phyloP scores from a whole-genome alignment of 352 stramenopile species.

The Phytopythium vexans region DNA sequence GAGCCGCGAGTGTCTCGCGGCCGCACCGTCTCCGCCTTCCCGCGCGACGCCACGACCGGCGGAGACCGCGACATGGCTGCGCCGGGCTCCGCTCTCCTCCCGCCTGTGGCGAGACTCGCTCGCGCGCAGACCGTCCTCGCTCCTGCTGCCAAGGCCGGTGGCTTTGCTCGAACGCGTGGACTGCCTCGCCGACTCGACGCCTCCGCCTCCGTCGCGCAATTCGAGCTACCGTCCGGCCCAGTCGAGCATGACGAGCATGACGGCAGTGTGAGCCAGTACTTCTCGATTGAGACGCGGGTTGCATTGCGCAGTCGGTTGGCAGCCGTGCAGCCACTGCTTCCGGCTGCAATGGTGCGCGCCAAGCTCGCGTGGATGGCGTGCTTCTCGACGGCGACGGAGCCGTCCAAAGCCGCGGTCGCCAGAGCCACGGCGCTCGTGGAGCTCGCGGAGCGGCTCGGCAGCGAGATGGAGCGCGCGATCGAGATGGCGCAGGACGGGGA shows the following conservation, averaged over 20 bases:
- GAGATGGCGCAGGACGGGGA: neutral
- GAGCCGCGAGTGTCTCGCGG: too few species aligned
- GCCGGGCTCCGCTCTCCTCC: too few species aligned
- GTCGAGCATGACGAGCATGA: constrained; percentile 1
- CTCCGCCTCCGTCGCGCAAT: neutral
- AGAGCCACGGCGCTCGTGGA: constrained; percentile 16
- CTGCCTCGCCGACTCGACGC: too few species aligned
- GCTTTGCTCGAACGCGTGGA: too few species aligned
- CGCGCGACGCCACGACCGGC: too few species aligned
- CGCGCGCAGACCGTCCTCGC: too few species aligned
- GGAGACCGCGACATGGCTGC: too few species aligned
- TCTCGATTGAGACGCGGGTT: constrained; percentile 58
- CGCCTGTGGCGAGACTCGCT: too few species aligned
- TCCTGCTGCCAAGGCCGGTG: too few species aligned
- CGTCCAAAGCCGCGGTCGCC: constrained; percentile 9
- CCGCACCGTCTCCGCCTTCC: too few species aligned
- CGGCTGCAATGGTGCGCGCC: constrained; percentile 36
- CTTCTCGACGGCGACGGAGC: constrained; percentile 12
- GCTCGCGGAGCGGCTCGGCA: constrained; percentile 5
- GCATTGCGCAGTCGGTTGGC: constrained; percentile 42
- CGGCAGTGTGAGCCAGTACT: constrained; percentile 38
- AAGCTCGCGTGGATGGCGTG: constrained; percentile 71
- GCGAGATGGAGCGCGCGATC: neutral
- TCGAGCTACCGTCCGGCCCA: neutral
- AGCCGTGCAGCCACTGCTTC: constrained; percentile 34